phyloP scores from a whole-genome alignment of 116 monocot species.

The Trichopus zeylanicus region DNA sequence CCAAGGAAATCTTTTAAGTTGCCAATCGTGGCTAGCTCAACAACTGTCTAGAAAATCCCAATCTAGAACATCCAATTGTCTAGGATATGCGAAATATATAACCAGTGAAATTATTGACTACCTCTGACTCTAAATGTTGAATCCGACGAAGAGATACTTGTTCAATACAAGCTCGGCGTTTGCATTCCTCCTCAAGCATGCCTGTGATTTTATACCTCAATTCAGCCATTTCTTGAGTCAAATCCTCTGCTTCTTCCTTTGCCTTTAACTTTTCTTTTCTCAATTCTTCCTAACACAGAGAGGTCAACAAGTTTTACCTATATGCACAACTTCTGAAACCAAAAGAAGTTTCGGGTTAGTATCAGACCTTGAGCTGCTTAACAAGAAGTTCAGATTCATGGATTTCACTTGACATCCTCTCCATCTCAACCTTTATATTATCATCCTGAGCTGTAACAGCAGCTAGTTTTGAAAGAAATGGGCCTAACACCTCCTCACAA shows the following conservation, averaged over 20 bases:
- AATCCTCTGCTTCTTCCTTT: conserved; percentile 89
- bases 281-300: conserved; percentile 56
- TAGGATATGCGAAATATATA: too few relatives aligned
- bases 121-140: conserved; percentile 72
- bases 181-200: conserved; percentile 91
- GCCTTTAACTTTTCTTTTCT: conserved; percentile 71
- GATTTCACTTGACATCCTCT: conserved; percentile 57
- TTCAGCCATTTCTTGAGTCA: conserved; percentile 95
- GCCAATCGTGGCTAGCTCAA: too few relatives aligned
- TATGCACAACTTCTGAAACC: neutral
- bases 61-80: too few relatives aligned
- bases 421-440: conserved; percentile 32
- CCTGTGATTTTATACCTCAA: conserved; percentile 77
- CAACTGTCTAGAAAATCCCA: too few relatives aligned
- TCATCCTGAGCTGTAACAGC: conserved; percentile 24
- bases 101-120: conserved; percentile 9
- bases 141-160: conserved; percentile 64
- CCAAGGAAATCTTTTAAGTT: too few relatives aligned
- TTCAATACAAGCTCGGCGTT: conserved; percentile 75
- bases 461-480: conserved; percentile 42
- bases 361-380: conserved; percentile 64
- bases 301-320: neutral
- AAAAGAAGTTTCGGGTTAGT: conserved; percentile 1
- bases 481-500: conserved; percentile 31
- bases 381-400: conserved; percentile 53